These are phyloP conservation scores for Astragalus glycyphyllos DNA, from an alignment of 306 rosid genomes.

Conservation along the genomic window DNA sequence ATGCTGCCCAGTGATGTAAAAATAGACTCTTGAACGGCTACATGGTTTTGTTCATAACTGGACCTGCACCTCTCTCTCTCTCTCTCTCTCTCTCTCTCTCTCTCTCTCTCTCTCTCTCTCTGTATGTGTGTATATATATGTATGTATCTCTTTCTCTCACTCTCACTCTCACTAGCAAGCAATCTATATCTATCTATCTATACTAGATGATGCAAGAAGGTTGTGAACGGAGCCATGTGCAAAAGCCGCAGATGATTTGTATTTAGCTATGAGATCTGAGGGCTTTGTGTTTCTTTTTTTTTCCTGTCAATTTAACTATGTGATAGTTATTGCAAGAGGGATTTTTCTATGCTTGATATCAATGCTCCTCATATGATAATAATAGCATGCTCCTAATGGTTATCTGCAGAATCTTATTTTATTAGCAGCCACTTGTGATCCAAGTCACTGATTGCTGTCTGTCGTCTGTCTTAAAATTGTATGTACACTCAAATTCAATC, in stretches of 20 bases:
- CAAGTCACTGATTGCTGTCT: no score
- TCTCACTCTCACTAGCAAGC: neutral
- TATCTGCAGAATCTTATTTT: neutral
- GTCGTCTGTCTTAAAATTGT: no score
- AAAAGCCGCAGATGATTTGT: conserved; percentile 20
- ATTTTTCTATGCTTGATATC: neutral
- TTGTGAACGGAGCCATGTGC: conserved; percentile 22
- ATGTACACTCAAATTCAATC: neutral
- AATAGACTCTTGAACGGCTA: conserved; percentile 19
- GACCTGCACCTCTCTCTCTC: conserved; percentile 32
- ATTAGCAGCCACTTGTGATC: neutral
- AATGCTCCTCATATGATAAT: neutral
- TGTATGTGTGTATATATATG: neutral
- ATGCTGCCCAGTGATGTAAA: conserved; percentile 46
- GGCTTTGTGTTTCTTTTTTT: neutral
- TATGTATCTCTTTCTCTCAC: neutral
- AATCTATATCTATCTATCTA: neutral
- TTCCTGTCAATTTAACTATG: neutral
- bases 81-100: conserved; percentile 17
- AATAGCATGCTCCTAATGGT: neutral
- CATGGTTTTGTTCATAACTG: conserved; percentile 40
- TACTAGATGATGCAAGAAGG: conserved; percentile 20
- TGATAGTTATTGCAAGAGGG: neutral
- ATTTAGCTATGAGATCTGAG: conserved; percentile 32
- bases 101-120: neutral